Conservation (phyloP, 2,329 filamentous ascomycete species). For the Septoria petroselini region DNA sequence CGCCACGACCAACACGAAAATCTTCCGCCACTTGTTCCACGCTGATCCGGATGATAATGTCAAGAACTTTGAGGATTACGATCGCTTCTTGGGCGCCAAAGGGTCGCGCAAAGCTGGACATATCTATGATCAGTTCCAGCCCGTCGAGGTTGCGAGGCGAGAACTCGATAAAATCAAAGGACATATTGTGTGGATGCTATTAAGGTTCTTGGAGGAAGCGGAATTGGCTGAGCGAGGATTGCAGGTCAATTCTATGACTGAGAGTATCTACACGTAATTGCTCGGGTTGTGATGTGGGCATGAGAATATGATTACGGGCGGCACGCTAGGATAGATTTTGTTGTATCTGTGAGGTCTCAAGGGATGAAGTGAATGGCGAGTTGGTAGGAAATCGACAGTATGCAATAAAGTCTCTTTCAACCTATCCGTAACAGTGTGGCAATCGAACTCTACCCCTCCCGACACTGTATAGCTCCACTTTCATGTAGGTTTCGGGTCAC, state of each 20-base stretch:
- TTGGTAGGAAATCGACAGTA: too few species aligned
- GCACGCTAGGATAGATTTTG: too few species aligned
- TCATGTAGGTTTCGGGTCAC: neutral
- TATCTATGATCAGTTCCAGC: slow-evolving; percentile 75
- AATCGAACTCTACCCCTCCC: too few species aligned
- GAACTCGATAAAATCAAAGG: slow-evolving; percentile 75
- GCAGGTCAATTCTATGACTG: slow-evolving; percentile 80
- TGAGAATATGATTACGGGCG: too few species aligned
- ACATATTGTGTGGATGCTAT: slow-evolving; percentile 92
- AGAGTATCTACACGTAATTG: slow-evolving; percentile 73
- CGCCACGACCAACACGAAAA: slow-evolving; percentile 67
- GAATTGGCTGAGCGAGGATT: slow-evolving; percentile 87
- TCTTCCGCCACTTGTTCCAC: slow-evolving; percentile 79
- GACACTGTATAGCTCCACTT: slow-evolving; percentile 5
- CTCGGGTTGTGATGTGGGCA: neutral
- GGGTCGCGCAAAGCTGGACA: slow-evolving; percentile 68
- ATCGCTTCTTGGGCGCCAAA: slow-evolving; percentile 68
- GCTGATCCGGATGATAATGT: slow-evolving; percentile 87
- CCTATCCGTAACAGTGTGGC: too few species aligned
- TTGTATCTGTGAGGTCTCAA: too few species aligned
- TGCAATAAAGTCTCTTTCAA: too few species aligned
- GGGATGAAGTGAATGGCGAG: too few species aligned
- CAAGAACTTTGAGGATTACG: slow-evolving; percentile 86
- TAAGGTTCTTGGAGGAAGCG: slow-evolving; percentile 78
- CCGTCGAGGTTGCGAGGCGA: slow-evolving; percentile 66